Percentiles rank a stretch among this genome's conserved stretches.
phyloP scores from a whole-genome alignment of 2,329 filamentous ascomycete species.

The Neoascochyta sp. region DNA sequence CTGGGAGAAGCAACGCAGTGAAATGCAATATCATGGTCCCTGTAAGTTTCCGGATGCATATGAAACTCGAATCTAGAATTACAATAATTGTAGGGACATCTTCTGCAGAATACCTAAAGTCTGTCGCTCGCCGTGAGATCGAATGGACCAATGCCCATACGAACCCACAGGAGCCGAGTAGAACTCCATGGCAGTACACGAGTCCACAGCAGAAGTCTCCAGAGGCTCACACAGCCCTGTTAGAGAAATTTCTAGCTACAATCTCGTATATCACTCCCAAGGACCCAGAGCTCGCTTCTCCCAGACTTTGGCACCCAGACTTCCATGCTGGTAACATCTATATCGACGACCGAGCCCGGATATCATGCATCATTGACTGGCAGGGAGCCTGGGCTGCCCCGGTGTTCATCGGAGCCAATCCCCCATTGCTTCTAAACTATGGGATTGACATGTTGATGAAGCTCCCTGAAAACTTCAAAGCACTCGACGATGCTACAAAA shows the following conservation, averaged over 20 bases:
- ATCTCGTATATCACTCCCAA: slow-evolving; percentile 23
- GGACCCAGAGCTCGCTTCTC: slow-evolving; percentile 19
- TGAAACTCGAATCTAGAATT: slow-evolving; percentile 4
- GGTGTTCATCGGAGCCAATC: slow-evolving; percentile 22
- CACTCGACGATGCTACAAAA: slow-evolving; percentile 19
- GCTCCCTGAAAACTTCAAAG: slow-evolving; percentile 25
- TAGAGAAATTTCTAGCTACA: slow-evolving; percentile 19
- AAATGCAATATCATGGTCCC: slow-evolving; percentile 22
- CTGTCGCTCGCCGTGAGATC: slow-evolving; percentile 35
- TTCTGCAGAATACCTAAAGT: slow-evolving; percentile 19
- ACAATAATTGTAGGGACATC: slow-evolving; percentile 17
- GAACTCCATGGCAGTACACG: slow-evolving; percentile 34
- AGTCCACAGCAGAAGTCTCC: slow-evolving; percentile 25
- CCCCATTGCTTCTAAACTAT: slow-evolving; percentile 23
- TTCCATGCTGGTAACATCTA: slow-evolving; percentile 30
- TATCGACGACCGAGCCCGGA: slow-evolving; percentile 17
- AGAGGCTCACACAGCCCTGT: slow-evolving; percentile 15
- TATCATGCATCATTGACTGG: slow-evolving; percentile 32
- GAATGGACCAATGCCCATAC: slow-evolving; percentile 28
- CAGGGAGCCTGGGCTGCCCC: slow-evolving; percentile 21
- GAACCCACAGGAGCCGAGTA: slow-evolving; percentile 18
- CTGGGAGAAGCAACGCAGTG: slow-evolving; percentile 19
- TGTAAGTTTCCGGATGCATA: slow-evolving; percentile 12
- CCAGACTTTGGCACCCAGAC: slow-evolving; percentile 27
- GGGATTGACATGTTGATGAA: slow-evolving; percentile 25